These are phyloP conservation scores for Candida vaughaniae DNA, from an alignment of 805 yeast genomes.

Conservation along the genomic window DNA sequence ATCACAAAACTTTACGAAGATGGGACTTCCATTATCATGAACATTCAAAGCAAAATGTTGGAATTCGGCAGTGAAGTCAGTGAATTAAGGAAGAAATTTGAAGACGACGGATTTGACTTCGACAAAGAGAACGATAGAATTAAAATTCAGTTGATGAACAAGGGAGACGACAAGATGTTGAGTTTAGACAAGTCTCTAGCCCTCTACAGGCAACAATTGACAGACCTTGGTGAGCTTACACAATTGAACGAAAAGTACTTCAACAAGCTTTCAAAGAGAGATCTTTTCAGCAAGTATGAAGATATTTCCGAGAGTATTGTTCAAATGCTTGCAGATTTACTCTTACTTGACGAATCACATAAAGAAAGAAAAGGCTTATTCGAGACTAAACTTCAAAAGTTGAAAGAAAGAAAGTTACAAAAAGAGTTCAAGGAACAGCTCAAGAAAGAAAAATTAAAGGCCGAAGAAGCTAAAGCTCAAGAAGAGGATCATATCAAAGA, in stretches of 20 bases:
- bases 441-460: conserved; percentile 24
- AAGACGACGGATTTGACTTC: conserved; percentile 48
- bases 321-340: conserved; percentile 28
- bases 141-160: conserved; percentile 23
- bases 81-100: conserved; percentile 42
- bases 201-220: conserved; percentile 26
- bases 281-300: conserved; percentile 26
- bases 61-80: conserved; percentile 46
- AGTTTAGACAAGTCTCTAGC: conserved; percentile 27
- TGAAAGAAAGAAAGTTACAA: conserved; percentile 29
- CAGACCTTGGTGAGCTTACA: conserved; percentile 23
- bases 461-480: conserved; percentile 14
- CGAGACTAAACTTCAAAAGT: conserved; percentile 25
- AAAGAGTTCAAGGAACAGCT: conserved; percentile 33
- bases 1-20: conserved; percentile 44
- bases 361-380: conserved; percentile 26
- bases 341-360: conserved; percentile 29
- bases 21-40: conserved; percentile 40
- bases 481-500: conserved; percentile 9
- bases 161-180: conserved; percentile 22
- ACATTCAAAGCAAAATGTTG: conserved; percentile 44
- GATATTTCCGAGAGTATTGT: conserved; percentile 24
- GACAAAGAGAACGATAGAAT: conserved; percentile 50
- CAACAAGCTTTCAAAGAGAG: conserved; percentile 20
- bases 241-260: conserved; percentile 18